Percentiles rank a stretch among this genome's conserved stretches.
Evolutionary conservation across 164 flowering plant species (phyloP).

Genomic region (Magnolia kwangsiensis): DNA sequence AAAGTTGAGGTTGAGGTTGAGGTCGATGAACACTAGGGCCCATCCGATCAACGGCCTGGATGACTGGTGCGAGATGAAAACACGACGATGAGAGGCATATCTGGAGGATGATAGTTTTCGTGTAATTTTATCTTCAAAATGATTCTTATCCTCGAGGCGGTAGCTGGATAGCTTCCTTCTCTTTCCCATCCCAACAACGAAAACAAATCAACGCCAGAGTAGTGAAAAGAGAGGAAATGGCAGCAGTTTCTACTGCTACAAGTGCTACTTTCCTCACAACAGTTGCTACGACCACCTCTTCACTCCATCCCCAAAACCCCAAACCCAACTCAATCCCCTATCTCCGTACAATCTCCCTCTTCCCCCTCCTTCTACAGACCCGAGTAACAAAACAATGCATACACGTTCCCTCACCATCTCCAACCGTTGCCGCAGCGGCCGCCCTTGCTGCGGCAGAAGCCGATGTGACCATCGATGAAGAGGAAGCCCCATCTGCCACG

Average conservation of each 20-base stretch:
- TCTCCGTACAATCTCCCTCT: conserved; percentile 16
- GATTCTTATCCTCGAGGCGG: no score
- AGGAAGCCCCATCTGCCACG: conserved; percentile 16
- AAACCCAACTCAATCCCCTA: conserved; percentile 4
- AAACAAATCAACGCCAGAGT: no score
- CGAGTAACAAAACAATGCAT: conserved; percentile 13
- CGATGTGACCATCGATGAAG: conserved; percentile 28
- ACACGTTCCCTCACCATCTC: neutral
- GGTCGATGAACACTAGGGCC: no score
- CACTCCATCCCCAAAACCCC: conserved; percentile 31
- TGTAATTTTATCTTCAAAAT: no score
- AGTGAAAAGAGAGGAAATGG: neutral
- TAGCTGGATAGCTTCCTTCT: no score
- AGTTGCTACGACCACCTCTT: neutral
- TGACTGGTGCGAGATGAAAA: no score
- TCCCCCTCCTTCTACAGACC: conserved; percentile 23
- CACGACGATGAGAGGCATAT: no score
- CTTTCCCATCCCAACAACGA: no score
- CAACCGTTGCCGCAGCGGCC: conserved; percentile 22
- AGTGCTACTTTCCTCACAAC: neutral
- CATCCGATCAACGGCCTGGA: no score
- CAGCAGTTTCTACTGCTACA: neutral
- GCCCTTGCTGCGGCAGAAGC: conserved; percentile 37
- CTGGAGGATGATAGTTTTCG: no score
- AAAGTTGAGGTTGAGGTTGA: no score